These are phyloP conservation scores for Phanerochaete carnosa DNA, from an alignment of 768 basidiomycete species.

Conservation along the genomic window DNA sequence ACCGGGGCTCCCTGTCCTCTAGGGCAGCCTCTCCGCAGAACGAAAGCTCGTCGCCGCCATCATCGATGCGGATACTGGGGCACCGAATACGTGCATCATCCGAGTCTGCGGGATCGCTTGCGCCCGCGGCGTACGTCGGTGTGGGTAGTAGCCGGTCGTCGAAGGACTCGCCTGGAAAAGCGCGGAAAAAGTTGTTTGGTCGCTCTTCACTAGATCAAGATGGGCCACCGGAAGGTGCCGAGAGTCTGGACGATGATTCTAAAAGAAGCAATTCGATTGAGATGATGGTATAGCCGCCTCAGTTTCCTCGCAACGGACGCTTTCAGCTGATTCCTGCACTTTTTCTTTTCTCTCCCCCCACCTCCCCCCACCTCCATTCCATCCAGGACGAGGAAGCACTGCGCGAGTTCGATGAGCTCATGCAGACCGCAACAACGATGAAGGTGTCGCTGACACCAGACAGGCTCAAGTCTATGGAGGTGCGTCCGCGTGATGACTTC, in stretches of 20 bases:
- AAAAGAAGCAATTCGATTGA: conserved; percentile 13
- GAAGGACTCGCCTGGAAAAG: conserved; percentile 44
- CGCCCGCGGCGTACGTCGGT: conserved; percentile 14
- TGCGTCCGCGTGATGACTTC: conserved; percentile 36
- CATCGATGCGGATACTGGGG: neutral
- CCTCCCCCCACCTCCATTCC: neutral
- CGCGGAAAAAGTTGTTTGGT: conserved; percentile 57
- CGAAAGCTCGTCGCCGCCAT: neutral
- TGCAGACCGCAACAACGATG: conserved; percentile 88
- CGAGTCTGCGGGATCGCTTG: conserved; percentile 32
- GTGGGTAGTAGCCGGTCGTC: conserved; percentile 45
- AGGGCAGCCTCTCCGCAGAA: conserved; percentile 40
- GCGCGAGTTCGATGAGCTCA: conserved; percentile 88
- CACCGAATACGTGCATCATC: conserved; percentile 31
- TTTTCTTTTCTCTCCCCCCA: neutral
- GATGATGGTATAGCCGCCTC: conserved; percentile 12
- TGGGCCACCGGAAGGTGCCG: conserved; percentile 7
- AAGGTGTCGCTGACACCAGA: conserved; percentile 95
- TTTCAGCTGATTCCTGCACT: neutral
- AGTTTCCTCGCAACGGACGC: conserved; percentile 12
- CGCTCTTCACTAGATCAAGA: conserved; percentile 39
- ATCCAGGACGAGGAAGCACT: conserved; percentile 44
- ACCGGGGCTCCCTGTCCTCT: conserved; percentile 39
- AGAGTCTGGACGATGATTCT: conserved; percentile 9
- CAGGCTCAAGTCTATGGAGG: conserved; percentile 90